Evolutionary conservation across 163 green algal genomes (phyloP), one percentile per base, ranked within the genome.

Genomic region (Volvox carteri): DNA sequence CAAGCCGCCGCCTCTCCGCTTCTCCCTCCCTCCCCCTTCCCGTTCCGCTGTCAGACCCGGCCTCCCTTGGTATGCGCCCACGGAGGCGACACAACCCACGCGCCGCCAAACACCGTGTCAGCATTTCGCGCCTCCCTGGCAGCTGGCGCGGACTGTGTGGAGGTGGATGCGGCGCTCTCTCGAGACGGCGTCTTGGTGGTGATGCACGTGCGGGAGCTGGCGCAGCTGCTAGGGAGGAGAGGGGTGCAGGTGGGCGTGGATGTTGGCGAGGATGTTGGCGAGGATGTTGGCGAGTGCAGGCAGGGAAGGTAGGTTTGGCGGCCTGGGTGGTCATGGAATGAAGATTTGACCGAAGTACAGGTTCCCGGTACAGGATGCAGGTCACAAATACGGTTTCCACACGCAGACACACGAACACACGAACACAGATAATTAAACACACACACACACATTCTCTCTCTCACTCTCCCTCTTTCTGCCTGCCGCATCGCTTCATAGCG

Each of bases 61-160:
- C 78, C 81, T 0, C 93, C 94, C 0, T 75, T 94, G 39, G 93
- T 96, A 33, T 96, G 94, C 46, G 94, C 94, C 0, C 94, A 96
- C 70, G 94, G 94, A 28, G 94, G 94, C 65, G 94, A 95, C 79
- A 84, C 75, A 54, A 88, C 21, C 16, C 46, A 50, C 30, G 76
- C 86, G 21, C 90, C 92, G 28, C 91, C 94, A 42, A 96, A 96
- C 86, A 95, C 93, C 14, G 75, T 79, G 18, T 70, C 76, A 0
- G 94, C 94, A 11, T 95, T 96, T 73, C 48, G 62, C 0, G 86
- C 90, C 30, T 92, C 95, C 2, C 60, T 94, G n/a, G 78, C 56
- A 1, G 92, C 60, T 6, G 89, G 91, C 0, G 84, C 80, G 0
- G 88, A 92, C 67, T 97, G 95, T 76, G 90, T 96, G 14, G 95